Conservation (phyloP, 2,329 filamentous ascomycete species). For the Monosporascus sp. region DNA sequence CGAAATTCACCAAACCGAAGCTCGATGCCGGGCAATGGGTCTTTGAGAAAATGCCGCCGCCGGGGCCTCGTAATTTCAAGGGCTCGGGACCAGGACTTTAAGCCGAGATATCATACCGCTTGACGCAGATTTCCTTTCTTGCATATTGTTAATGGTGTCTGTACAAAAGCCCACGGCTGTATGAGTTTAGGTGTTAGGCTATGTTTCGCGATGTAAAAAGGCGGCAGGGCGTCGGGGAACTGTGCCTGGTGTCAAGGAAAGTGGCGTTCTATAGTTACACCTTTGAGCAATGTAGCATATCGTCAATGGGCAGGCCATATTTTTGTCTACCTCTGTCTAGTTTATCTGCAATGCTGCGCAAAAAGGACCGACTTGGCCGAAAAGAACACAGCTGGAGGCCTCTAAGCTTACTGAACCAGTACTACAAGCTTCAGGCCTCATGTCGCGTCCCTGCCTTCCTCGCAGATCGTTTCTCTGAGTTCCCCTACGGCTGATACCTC, state of each 20-base stretch:
- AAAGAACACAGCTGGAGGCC: no score
- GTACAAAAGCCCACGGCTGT: background rate
- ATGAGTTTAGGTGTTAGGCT: background rate
- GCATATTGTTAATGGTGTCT: background rate
- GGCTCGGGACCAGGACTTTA: background rate
- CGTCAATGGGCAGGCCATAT: no score
- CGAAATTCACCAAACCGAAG: slow-evolving; percentile 26
- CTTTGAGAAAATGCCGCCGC: slow-evolving; percentile 21
- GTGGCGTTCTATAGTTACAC: background rate
- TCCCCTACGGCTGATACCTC: no score
- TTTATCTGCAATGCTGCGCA: no score
- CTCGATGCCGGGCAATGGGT: slow-evolving; percentile 12
- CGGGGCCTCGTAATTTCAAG: background rate
- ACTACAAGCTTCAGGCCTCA: no score
- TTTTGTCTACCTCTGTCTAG: no score
- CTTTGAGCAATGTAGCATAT: no score
- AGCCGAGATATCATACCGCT: background rate
- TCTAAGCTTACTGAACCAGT: no score
- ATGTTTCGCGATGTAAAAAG: background rate
- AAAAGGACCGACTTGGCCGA: no score
- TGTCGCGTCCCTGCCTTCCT: no score
- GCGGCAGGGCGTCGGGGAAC: background rate
- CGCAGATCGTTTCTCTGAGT: no score
- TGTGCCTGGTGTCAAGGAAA: background rate
- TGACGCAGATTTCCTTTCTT: background rate